Percentiles rank a stretch among this genome's conserved stretches.
Conservation (phyloP, 2,329 filamentous ascomycete genomes). For the Fusarium veterinarium region DNA sequence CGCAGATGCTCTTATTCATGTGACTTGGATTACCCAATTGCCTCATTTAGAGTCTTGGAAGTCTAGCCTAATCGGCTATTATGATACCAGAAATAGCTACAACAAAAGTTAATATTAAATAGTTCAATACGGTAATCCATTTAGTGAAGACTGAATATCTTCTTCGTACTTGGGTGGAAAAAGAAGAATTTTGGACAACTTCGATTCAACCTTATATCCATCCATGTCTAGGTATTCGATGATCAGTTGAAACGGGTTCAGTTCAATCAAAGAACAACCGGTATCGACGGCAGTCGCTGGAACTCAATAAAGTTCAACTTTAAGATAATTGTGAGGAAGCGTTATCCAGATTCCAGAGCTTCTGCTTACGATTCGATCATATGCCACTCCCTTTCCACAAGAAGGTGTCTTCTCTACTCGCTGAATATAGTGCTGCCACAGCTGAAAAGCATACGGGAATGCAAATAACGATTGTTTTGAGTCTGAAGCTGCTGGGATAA, state of each 20-base stretch:
- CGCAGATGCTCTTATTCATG: constrained; percentile 31
- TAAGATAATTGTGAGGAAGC: not conserved
- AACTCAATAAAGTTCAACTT: not conserved
- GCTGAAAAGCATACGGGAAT: not conserved
- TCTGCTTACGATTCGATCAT: not conserved
- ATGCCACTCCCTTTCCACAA: not conserved
- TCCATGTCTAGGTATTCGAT: not conserved
- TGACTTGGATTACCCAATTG: constrained; percentile 17
- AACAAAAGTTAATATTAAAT: not conserved
- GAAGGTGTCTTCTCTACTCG: not conserved
- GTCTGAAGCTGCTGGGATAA: not conserved
- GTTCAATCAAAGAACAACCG: not conserved
- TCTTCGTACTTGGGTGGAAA: not conserved
- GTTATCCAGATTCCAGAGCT: not conserved
- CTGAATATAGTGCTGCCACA: rapidly evolving
- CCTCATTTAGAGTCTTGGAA: not conserved
- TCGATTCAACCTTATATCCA: not conserved
- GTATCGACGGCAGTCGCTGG: not conserved
- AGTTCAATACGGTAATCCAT: rapidly evolving
- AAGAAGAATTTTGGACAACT: too few species aligned
- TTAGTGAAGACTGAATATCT: not conserved
- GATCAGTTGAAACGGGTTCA: too few species aligned
- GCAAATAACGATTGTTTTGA: not conserved
- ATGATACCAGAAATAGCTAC: not conserved
- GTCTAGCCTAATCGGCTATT: not conserved